These are phyloP conservation scores for Xerocomellus dryophilus DNA, from an alignment of 768 basidiomycete species.

Conservation along the genomic window DNA sequence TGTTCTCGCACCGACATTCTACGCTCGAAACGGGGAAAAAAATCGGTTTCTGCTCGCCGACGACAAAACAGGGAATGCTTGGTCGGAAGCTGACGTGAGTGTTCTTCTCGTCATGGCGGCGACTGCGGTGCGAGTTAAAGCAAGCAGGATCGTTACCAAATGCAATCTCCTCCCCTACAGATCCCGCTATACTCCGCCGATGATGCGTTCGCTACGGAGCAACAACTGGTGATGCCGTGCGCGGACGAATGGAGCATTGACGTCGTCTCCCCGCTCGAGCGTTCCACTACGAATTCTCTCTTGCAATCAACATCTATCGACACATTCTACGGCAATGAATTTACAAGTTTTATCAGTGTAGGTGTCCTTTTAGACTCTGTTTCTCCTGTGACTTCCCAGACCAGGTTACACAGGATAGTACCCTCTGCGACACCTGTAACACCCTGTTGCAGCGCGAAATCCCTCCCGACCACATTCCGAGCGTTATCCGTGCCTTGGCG, in stretches of 20 bases:
- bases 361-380: neutral
- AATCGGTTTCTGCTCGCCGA: neutral
- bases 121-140: neutral
- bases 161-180: neutral
- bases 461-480: constrained; percentile 20
- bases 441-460: constrained; percentile 14
- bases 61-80: neutral
- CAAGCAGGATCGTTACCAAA: neutral
- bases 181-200: neutral
- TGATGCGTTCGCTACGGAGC: neutral
- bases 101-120: neutral
- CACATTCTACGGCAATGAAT: constrained; percentile 5
- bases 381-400: neutral
- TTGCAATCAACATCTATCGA: neutral
- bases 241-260: neutral
- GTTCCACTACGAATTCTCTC: neutral
- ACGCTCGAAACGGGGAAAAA: neutral
- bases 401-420: constrained; percentile 6
- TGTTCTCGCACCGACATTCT: neutral
- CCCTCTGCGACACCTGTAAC: constrained; percentile 14
- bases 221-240: neutral
- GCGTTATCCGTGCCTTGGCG: constrained; percentile 20
- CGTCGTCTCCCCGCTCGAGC: neutral
- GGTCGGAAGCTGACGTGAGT: constrained; percentile 7
- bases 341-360: constrained; percentile 10